Evolutionary conservation across 2,329 filamentous ascomycete species (phyloP).

Genomic region (Trichoderma lentiforme): DNA sequence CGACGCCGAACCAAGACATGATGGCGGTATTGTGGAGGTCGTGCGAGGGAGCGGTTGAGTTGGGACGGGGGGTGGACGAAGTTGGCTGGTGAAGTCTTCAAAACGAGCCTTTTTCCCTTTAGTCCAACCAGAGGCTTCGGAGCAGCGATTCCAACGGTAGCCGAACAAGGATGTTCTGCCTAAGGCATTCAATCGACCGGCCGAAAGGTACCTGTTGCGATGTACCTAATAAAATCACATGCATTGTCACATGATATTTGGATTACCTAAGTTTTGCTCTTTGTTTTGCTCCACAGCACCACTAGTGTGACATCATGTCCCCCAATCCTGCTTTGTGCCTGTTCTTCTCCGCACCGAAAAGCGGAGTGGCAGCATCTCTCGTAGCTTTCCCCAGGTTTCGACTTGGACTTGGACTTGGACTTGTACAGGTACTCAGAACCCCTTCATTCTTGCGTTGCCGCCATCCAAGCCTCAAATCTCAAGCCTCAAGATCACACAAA

Average conservation of each 20-base stretch:
- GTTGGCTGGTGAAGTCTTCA: conserved; percentile 34
- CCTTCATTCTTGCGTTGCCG: background rate
- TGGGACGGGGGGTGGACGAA: conserved; percentile 30
- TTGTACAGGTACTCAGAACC: background rate
- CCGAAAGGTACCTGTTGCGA: background rate
- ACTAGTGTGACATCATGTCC: conserved; percentile 22
- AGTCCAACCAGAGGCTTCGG: conserved; percentile 28
- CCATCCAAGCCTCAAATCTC: background rate
- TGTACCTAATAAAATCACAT: background rate
- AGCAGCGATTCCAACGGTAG: conserved; percentile 34
- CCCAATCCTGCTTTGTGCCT: conserved; percentile 2
- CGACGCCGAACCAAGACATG: conserved; percentile 70
- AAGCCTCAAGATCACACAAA: background rate
- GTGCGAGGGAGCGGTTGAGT: conserved; percentile 36
- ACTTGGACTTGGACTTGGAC: background rate
- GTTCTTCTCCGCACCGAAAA: conserved; percentile 15
- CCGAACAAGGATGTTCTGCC: conserved; percentile 26
- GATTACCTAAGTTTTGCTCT: background rate
- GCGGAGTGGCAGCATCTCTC: background rate
- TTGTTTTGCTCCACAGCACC: background rate
- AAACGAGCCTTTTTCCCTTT: conserved; percentile 41
- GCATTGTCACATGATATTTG: background rate
- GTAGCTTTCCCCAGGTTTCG: conserved; percentile 20
- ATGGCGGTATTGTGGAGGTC: conserved; percentile 46
- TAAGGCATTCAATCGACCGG: background rate